Evolutionary conservation across 2,329 filamentous ascomycete genomes (phyloP).

Genomic region (Aspergillus floridensis): DNA sequence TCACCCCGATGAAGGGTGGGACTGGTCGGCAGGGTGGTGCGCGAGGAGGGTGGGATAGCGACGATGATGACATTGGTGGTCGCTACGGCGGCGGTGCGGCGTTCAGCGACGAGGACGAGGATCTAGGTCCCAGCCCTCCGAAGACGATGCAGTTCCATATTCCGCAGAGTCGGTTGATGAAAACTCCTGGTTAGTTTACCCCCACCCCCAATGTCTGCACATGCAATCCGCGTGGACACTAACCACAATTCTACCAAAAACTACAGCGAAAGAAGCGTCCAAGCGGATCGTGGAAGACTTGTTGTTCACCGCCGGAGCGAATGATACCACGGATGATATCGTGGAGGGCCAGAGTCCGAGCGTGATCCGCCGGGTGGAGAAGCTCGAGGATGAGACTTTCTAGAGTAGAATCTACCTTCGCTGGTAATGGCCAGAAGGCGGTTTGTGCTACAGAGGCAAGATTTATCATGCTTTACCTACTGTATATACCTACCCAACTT

Average conservation of each 20-base stretch:
- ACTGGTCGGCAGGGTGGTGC: slow-evolving; percentile 17
- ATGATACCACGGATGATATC: slow-evolving; percentile 38
- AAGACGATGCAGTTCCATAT: slow-evolving; percentile 63
- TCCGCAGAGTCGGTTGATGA: slow-evolving; percentile 49
- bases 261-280: slow-evolving; percentile 48
- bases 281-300: slow-evolving; percentile 51
- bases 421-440: too few relatives aligned
- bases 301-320: slow-evolving; percentile 46
- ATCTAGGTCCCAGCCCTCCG: slow-evolving; percentile 75
- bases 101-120: slow-evolving; percentile 47
- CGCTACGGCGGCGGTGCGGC: slow-evolving; percentile 51
- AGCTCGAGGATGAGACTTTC: slow-evolving; percentile 49
- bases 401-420: slow-evolving; percentile 17
- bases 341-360: slow-evolving; percentile 45
- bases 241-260: not conserved
- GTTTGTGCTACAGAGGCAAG: too few relatives aligned
- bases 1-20: slow-evolving; percentile 62
- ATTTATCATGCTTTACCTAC: too few relatives aligned
- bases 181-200: slow-evolving; percentile 45
- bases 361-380: slow-evolving; percentile 41
- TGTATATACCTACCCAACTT: too few relatives aligned
- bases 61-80: slow-evolving; percentile 54
- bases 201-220: not conserved
- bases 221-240: not conserved
- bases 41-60: slow-evolving; percentile 65